Conservation (phyloP, 768 basidiomycete species). For the Boletus fagicola region DNA sequence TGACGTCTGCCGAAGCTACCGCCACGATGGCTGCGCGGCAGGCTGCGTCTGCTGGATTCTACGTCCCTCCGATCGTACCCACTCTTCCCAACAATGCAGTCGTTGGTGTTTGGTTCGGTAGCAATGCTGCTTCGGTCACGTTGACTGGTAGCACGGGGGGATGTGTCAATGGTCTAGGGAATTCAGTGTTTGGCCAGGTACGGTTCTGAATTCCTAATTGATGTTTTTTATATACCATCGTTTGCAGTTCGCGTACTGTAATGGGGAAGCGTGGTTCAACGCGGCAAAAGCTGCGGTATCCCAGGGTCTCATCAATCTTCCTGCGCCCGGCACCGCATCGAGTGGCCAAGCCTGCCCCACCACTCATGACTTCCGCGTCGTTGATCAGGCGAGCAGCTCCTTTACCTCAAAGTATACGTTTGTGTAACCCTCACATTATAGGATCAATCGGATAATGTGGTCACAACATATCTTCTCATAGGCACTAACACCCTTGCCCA, state of each 20-base stretch:
- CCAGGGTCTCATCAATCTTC: slow-evolving; percentile 19
- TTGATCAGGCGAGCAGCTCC: slow-evolving; percentile 20
- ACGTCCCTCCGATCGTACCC: slow-evolving; percentile 21
- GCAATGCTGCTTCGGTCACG: slow-evolving; percentile 23
- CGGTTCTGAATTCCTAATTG: not conserved
- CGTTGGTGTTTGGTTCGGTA: slow-evolving; percentile 31
- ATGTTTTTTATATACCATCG: not conserved
- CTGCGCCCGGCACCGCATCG: slow-evolving; percentile 21
- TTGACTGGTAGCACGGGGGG: slow-evolving; percentile 21
- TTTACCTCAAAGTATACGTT: not conserved
- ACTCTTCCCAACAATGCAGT: slow-evolving; percentile 25
- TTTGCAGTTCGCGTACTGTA: slow-evolving; percentile 26
- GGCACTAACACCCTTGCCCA: slow-evolving; percentile 24
- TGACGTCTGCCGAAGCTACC: not conserved
- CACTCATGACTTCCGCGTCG: slow-evolving; percentile 28
- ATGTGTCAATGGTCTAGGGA: slow-evolving; percentile 25
- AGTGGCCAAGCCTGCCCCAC: slow-evolving; percentile 26
- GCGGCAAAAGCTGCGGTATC: slow-evolving; percentile 22
- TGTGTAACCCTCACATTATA: not conserved
- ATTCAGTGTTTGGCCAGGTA: slow-evolving; percentile 29
- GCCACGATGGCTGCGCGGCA: slow-evolving; percentile 9
- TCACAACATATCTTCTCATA: slow-evolving; percentile 30
- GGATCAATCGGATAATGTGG: slow-evolving; percentile 31
- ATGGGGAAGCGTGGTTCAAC: slow-evolving; percentile 25
- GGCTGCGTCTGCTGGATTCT: slow-evolving; percentile 20